Evolutionary conservation across 2,329 filamentous ascomycete genomes (phyloP), one percentile per base, ranked within the genome.

Genomic region (Xylariaceae sp.): DNA sequence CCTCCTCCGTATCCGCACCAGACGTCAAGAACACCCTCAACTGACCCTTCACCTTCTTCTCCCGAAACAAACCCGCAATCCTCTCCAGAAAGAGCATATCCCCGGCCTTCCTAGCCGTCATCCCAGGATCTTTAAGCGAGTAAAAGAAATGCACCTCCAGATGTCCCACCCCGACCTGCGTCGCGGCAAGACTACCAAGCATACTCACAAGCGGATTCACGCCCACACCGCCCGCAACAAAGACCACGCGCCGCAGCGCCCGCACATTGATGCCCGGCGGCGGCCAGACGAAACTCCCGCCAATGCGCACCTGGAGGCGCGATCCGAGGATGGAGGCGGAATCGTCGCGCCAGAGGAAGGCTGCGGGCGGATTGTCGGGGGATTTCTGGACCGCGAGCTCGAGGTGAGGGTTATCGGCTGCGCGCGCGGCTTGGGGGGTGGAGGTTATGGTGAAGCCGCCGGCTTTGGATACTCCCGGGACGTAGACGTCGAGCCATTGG

Each of bases 391-490:
- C 81, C 0, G 91, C 91, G 4, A 96, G 82, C 72, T 96, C 91
- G 51, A 95, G 74, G 72, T 87, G 89, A 3, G 63, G 63, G 1
- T 57, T 65, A 9, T 62, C 55, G 9, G 69, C 69, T n/a, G 71
- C 61, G 18, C 73, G 61, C 2, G 83, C 80, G 57, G 79, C 75
- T 48, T 80, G 81, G 0, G 90, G 90, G 0, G 88, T 77, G 1
- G 89, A 94, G 5, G 90, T 93, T 64, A 96, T 88, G 48, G 91
- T 96, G 77, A 96, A 96, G 59, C 92, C 92, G 39, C 92, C 92
- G 2, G 90, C 86, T 71, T 88, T 85, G 49, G 80, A 68, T 50
- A 90, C 75, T 44, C 77, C 78, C 1, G 92, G 90, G 56, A 91
- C 82, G 71, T 88, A 87, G 5, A 91, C 86, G 72, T 96, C 92